Evolutionary conservation across 345 rosid species (phyloP).

Genomic region (Crucihimalaya himalaica): DNA sequence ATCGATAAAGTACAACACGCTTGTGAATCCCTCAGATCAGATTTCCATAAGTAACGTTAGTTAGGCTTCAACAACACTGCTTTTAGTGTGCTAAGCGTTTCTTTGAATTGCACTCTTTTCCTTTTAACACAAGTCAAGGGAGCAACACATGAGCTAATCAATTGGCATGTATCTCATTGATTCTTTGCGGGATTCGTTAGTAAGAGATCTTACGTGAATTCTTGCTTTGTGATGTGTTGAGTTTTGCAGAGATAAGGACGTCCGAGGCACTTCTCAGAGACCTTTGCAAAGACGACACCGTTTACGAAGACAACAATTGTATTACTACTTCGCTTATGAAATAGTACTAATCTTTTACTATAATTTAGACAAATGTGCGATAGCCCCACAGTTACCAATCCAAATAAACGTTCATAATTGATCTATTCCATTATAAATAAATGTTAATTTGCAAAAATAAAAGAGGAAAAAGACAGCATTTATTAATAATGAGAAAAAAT

Average conservation of each 20-base stretch:
- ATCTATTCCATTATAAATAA: not conserved
- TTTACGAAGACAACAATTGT: too few species aligned
- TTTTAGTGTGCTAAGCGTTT: too few species aligned
- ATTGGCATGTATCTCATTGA: not conserved
- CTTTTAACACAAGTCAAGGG: too few species aligned
- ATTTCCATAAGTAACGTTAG: too few species aligned
- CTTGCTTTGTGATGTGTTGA: not conserved
- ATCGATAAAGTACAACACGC: too few species aligned
- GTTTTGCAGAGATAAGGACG: conserved; percentile 60
- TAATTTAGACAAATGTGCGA: not conserved
- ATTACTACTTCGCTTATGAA: too few species aligned
- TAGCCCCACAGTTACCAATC: not conserved
- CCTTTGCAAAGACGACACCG: not conserved
- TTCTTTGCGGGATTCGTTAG: not conserved
- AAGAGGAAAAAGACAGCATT: not conserved
- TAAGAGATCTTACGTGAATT: not conserved
- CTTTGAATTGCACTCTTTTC: too few species aligned
- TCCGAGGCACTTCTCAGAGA: conserved; percentile 61
- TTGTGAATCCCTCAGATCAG: too few species aligned
- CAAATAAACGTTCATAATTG: not conserved
- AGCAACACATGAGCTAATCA: not conserved
- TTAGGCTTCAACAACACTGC: too few species aligned
- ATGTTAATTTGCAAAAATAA: not conserved
- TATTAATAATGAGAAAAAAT: not conserved
- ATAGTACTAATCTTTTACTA: too few species aligned